Base-by-base conservation (phyloP, 768 basidiomycete species). In the Leccinum obscurum region DNA sequence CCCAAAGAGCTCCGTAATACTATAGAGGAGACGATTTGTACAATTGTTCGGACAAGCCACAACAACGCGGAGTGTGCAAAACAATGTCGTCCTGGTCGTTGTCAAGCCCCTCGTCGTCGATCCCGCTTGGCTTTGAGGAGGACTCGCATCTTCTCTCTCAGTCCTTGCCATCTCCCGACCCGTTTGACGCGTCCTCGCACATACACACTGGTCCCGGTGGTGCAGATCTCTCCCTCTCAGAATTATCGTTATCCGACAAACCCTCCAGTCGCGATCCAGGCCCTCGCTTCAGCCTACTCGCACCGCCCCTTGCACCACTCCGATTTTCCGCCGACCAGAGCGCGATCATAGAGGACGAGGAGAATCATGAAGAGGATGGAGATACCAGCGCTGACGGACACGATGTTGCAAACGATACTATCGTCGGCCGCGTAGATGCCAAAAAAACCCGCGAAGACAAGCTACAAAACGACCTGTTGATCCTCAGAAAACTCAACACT, bases 401-500 rank as follows among this genome's bases (percentile, higher is more conserved):
- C 14, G 62, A 66, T 44, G 62, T 55, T 48, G 66, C 46, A n/a
- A 54, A 74, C 55, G 55, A 64, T 14, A 74, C 72, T 20, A 37
- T 72, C 63, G 67, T 70, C 24, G 64, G 52, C 49, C 70, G 65
- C 15, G 59, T 54, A 30, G 59, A 69, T 3, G 70, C 70, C 3
- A 70, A 74, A 39, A 78, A 74, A 61, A 66, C 77, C 53, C 78
- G 85, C 50, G 89, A 92, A 67, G 91, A 92, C 59, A 90, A 87
- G 70, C 75, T 93, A 35, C 86, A 87, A 63, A 84, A 82, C 65
- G 91, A 93, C 72, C 69, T 90, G 13, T 85, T 88, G 68, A 80
- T 90, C 59, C 76, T 93, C 64, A 85, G 78, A 70, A 90, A 90
- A 70, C 72, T 93, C 17, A 93, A 93, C 66, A 73, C 84, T 13